Evolutionary conservation across 1,139 yeast species (phyloP).

Genomic region (Pichia sp.): DNA sequence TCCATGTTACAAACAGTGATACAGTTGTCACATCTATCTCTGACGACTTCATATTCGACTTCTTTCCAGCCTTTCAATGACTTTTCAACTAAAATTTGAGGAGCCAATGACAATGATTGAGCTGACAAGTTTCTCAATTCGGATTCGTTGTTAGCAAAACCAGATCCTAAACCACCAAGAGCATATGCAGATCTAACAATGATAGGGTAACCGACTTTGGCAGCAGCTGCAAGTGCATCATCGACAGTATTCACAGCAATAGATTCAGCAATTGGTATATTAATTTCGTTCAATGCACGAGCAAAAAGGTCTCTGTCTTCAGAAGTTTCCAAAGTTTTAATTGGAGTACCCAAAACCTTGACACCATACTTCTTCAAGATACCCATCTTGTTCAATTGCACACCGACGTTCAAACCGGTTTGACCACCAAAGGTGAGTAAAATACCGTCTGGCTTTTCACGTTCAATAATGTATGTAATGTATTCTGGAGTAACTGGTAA

Average conservation of each 20-base stretch:
- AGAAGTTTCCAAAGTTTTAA: constrained; percentile 87
- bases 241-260: constrained; percentile 92
- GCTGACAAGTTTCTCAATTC: constrained; percentile 85
- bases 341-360: constrained; percentile 96
- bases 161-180: constrained; percentile 96
- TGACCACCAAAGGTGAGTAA: constrained; percentile 97
- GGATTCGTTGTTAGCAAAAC: constrained; percentile 79
- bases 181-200: constrained; percentile 98
- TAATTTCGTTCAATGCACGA: constrained; percentile 86
- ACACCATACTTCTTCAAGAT: constrained; percentile 86
- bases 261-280: constrained; percentile 94
- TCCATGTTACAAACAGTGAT: constrained; percentile 99
- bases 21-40: constrained; percentile 95
- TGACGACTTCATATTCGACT: constrained; percentile 96
- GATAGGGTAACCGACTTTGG: constrained; percentile 85
- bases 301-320: constrained; percentile 97
- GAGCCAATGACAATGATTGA: constrained; percentile 83
- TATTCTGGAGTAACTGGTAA: constrained; percentile 96
- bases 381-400: constrained; percentile 88
- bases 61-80: constrained; percentile 99
- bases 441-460: constrained; percentile 95
- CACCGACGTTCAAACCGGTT: constrained; percentile 95
- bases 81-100: constrained; percentile 94
- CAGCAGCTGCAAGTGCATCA: constrained; percentile 87
- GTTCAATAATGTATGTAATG: constrained; percentile 86